Conservation (phyloP, 441 rosid genomes). For the Croton laevigatus region DNA sequence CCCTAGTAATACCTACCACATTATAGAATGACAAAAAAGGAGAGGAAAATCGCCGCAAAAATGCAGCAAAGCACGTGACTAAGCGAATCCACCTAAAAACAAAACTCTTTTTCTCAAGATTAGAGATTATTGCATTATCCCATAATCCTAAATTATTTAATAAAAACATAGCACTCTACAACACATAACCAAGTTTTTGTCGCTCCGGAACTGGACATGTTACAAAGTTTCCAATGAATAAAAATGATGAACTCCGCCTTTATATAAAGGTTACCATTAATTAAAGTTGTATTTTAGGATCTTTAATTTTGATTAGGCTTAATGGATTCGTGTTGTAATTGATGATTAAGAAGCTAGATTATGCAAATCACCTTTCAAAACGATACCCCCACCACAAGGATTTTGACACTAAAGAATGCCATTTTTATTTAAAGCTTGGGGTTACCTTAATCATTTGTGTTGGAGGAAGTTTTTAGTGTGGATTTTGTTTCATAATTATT, state of each 20-base stretch:
- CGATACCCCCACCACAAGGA: neutral
- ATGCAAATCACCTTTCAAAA: conserved; percentile 2
- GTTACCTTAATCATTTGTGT: conserved; percentile 7
- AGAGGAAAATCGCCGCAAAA: conserved; percentile 10
- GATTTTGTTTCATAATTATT: conserved; percentile 9
- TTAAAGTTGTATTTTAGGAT: neutral
- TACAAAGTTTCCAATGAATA: conserved; percentile 27
- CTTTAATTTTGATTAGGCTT: neutral
- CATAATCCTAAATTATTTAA: neutral
- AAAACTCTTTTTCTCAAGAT: neutral
- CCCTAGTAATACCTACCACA: neutral
- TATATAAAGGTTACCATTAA: conserved; percentile 5
- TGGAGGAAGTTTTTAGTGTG: neutral
- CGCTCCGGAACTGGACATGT: conserved; percentile 42
- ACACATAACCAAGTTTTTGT: conserved; percentile 30
- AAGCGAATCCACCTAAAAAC: neutral
- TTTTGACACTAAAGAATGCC: neutral
- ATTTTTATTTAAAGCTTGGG: neutral
- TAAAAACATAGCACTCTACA: conserved; percentile 8
- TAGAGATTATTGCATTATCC: neutral
- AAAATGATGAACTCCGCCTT: conserved; percentile 31
- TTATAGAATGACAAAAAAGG: neutral
- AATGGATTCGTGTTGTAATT: neutral
- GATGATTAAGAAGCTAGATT: conserved; percentile 9
- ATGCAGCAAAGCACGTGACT: conserved; percentile 6